Base-by-base conservation (phyloP, 192 early-diverging fungal genomes). In the Radiomyces spectabilis region DNA sequence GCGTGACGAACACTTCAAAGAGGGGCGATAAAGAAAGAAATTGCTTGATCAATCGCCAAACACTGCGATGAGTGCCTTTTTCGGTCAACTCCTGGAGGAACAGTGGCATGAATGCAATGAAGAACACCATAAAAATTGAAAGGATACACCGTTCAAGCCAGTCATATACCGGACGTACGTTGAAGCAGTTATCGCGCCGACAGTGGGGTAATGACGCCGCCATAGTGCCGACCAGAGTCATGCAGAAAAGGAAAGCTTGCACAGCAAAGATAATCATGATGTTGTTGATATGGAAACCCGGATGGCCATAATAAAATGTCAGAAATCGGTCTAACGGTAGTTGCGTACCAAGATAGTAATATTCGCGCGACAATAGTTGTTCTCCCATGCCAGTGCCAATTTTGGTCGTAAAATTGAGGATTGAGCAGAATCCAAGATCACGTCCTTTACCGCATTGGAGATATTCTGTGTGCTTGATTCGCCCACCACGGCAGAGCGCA, bases 301-400 rank as follows among this genome's bases (percentile, higher is more conserved):
- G 82, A 56, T 87, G 85, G 27, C 79, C 82, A 54, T 81, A 87
- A 67, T 76, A 87, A 68, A 87, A 85, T 18, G 84, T 87, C 55
- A 87, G 59, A 69, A 84, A 82, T 6, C 84, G 77, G 52, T 88
- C 86, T 27, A 87, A 61, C 5, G 86, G 85, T 29, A 88, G 70
- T 41, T 80, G 81, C 32, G 82, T 77, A 35, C 86, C 86, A 19
- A 88, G 53, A 66, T 83, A 83, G 73, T 88, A 87, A 66, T 88
- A 84, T 63, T 88, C 86, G 41, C 86, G 80, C 48, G 86, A 87
- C 29, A 88, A 66, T 63, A 88, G 76, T 61, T 88, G 86, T 71
- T 88, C 86, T 41, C 81, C 82, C 86, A 87, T 88, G 55, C 86
- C 86, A 29, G 82, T 82, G 33, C 84, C 86, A 34, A 88, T 85